Percentiles rank a stretch among this genome's conserved stretches.
Conservation (phyloP, 805 yeast species). For the Kuraishia molischiana region DNA sequence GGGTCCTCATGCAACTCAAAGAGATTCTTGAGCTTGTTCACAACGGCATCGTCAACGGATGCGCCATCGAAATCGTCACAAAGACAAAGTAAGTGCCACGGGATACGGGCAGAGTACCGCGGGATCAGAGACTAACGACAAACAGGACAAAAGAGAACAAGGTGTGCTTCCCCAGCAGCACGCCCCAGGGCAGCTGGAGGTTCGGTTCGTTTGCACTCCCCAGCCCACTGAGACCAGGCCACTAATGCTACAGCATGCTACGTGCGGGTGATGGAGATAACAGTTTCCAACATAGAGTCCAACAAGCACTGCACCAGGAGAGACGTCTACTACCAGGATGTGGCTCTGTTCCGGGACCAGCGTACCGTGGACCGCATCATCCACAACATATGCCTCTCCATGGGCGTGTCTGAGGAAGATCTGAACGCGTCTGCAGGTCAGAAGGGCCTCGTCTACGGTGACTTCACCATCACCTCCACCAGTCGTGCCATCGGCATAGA, state of each 20-base stretch:
- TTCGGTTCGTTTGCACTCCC: too few species aligned
- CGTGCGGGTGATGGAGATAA: conserved; percentile 3
- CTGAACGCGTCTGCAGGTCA: conserved; percentile 42
- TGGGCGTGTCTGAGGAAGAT: conserved; percentile 25
- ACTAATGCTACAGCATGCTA: conserved; percentile 6
- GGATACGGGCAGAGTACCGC: too few species aligned
- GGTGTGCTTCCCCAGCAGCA: too few species aligned
- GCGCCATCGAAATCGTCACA: too few species aligned
- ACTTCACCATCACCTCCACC: conserved; percentile 12
- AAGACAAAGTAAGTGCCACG: too few species aligned
- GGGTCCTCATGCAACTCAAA: too few species aligned
- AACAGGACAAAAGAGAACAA: too few species aligned
- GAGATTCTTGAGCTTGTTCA: too few species aligned
- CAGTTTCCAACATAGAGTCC: conserved; percentile 1
- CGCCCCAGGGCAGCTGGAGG: too few species aligned
- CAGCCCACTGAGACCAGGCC: too few species aligned
- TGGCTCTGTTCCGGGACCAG: conserved; percentile 38
- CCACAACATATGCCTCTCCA: conserved; percentile 24
- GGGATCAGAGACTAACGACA: too few species aligned
- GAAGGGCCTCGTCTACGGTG: conserved; percentile 44
- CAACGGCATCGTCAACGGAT: too few species aligned
- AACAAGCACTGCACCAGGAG: conserved; percentile 25
- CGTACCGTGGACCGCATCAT: conserved; percentile 27
- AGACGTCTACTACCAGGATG: conserved; percentile 52
- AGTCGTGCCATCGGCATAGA: conserved; percentile 3